phyloP scores from a whole-genome alignment of 2,329 filamentous ascomycete species.

The Clarireedia monteithiana region DNA sequence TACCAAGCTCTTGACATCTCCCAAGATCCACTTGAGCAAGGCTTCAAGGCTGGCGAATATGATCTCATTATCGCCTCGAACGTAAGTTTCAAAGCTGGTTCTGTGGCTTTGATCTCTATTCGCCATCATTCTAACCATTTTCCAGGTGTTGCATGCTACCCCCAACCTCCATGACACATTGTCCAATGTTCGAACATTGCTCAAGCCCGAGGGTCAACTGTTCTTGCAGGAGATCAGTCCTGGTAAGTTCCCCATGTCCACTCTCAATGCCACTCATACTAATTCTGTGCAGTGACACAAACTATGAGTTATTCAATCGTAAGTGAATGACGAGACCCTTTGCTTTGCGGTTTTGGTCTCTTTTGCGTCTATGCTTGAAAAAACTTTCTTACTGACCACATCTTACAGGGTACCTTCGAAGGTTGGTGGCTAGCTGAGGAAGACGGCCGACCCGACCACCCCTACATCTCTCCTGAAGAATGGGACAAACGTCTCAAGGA shows the following conservation, averaged over 20 bases:
- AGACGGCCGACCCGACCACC: slow-evolving; percentile 21
- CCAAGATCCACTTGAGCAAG: slow-evolving; percentile 26
- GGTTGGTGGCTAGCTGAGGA: slow-evolving; percentile 18
- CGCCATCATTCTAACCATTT: not conserved
- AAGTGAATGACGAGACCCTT: not conserved
- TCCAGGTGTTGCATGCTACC: slow-evolving; percentile 26
- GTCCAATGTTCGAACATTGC: slow-evolving; percentile 23
- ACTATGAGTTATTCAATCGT: not conserved
- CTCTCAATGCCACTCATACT: not conserved
- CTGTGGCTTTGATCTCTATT: not conserved
- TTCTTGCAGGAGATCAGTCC: slow-evolving; percentile 21
- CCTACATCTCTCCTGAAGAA: slow-evolving; percentile 19
- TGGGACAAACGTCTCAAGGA: slow-evolving; percentile 24
- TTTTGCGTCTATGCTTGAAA: not conserved
- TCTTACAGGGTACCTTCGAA: not conserved
- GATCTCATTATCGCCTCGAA: slow-evolving; percentile 23
- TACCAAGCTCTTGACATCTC: slow-evolving; percentile 27
- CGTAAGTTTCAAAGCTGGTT: slow-evolving; percentile 1
- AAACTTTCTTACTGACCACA: not conserved
- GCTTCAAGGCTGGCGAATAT: slow-evolving; percentile 27
- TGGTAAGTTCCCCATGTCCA: slow-evolving; percentile 7
- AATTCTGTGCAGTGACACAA: not conserved
- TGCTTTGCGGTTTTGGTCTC: not conserved
- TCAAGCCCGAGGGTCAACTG: slow-evolving; percentile 26
- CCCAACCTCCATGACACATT: slow-evolving; percentile 20